Percentiles rank a stretch among this genome's conserved stretches.
Evolutionary conservation across 495 filamentous ascomycete species (phyloP).

Genomic region (Hyaloscypha variabilis): DNA sequence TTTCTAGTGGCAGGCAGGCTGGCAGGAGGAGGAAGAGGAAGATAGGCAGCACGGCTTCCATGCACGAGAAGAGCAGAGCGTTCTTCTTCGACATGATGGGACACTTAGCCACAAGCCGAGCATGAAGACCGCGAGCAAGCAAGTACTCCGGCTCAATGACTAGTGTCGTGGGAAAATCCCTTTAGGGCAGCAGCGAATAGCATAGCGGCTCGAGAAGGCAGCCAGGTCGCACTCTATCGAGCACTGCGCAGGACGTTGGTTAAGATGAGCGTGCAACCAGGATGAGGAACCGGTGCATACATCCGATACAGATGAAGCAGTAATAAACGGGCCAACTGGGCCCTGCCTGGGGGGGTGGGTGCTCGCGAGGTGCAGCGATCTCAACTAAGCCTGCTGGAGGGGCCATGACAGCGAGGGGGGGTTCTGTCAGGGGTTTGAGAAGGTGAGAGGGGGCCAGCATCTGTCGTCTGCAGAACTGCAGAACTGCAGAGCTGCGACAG

Average conservation of each 20-base stretch:
- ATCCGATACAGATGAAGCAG: constrained; percentile 35
- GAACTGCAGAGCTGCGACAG: constrained; percentile 11
- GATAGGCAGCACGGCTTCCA: not conserved
- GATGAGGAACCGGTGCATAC: constrained; percentile 26
- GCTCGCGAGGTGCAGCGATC: constrained; percentile 29
- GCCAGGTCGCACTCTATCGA: constrained; percentile 28
- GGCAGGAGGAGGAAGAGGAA: not conserved
- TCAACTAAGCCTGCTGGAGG: constrained; percentile 30
- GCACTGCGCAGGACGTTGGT: constrained; percentile 28
- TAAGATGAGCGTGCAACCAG: constrained; percentile 32
- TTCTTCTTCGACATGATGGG: not conserved
- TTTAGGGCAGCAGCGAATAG: constrained; percentile 26
- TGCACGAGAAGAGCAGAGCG: not conserved
- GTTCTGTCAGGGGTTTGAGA: no score
- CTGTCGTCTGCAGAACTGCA: not conserved
- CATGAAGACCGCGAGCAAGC: constrained; percentile 10
- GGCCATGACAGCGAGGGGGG: not conserved
- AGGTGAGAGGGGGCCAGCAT: not conserved
- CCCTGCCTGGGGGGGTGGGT: constrained; percentile 16
- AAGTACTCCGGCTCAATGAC: constrained; percentile 26
- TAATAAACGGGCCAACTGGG: constrained; percentile 25
- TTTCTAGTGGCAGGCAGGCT: not conserved
- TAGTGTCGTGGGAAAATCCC: constrained; percentile 22
- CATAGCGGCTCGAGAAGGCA: constrained; percentile 21
- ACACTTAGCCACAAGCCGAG: constrained; percentile 30